Percentiles rank a stretch among this genome's conserved stretches.
phyloP scores from a whole-genome alignment of 306 rosid genomes.

The Corylus heterophylla region DNA sequence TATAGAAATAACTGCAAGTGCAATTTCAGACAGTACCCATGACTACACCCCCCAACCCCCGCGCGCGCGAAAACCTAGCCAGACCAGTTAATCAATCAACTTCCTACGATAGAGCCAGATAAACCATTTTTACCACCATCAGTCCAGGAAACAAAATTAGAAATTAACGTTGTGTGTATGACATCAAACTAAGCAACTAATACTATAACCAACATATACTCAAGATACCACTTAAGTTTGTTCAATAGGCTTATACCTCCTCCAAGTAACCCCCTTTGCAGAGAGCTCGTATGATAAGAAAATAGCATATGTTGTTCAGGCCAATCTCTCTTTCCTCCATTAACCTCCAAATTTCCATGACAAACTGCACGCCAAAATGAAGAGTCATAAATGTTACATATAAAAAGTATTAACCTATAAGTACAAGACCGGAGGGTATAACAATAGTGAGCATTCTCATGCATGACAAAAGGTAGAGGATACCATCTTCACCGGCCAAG shows the following conservation, averaged over 20 bases:
- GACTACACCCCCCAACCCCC: too few relatives aligned
- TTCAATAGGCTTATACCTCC: constrained; percentile 51
- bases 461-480: constrained; percentile 8
- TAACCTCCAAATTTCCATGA: constrained; percentile 73
- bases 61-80: not conserved
- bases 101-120: not conserved
- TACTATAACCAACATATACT: not conserved
- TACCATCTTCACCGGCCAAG: constrained; percentile 12
- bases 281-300: constrained; percentile 61
- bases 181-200: constrained; percentile 3
- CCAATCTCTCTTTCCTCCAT: constrained; percentile 62
- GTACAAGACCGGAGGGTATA: constrained; percentile 4
- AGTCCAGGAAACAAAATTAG: not conserved
- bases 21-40: not conserved
- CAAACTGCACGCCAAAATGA: constrained; percentile 61
- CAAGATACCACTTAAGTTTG: not conserved
- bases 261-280: constrained; percentile 71
- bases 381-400: constrained; percentile 13
- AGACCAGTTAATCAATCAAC: not conserved
- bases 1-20: not conserved
- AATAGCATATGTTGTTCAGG: constrained; percentile 44
- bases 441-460: constrained; percentile 15
- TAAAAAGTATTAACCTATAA: constrained; percentile 12
- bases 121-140: not conserved
- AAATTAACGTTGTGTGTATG: not conserved